Base-by-base conservation (phyloP, 352 stramenopile genomes). In the Phytopythium delawarense region DNA sequence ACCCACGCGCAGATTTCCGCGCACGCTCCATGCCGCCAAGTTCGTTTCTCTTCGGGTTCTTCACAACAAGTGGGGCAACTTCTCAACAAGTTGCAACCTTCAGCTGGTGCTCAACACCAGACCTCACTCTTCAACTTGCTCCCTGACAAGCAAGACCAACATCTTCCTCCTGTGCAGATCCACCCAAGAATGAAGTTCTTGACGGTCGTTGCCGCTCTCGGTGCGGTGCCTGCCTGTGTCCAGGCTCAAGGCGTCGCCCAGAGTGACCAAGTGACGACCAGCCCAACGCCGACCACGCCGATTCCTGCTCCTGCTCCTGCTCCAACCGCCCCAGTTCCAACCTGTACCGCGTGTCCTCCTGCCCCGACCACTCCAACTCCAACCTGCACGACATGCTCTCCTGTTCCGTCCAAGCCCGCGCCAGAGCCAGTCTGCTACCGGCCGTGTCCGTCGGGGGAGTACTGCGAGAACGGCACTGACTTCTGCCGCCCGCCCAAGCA, bases 181-280 rank as follows among this genome's bases (percentile, higher is more conserved):
- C 21, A 30, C 2, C 2, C 46, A n/a, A 53, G 23, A 34, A 78
- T 78, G 71, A 73, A 75, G 67, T 62, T 71, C 61, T 73, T 63
- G 6, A 57, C 59, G 15, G 39, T 69, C 21, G 23, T 73, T 59
- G 53, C 61, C 18, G 59, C 62, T 39, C 30, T 67, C 20, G 51
- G 61, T 45, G 62, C 51, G 42, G 59, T 59, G 42, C 48, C 61
- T 16, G 64, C 53, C 30, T 56, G 64, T 39, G 23, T 6, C 57
- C 56, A 1, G n/a, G 25, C 46, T 32, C 46, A 34, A 34, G 25
- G 46, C 4, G 53, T 60, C 42, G 59, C 63, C 34, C 45, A 70
- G 35, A 18, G 23, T 21, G 40, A 59, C 28, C 49, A 66, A 21
- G 52, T 60, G 13, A n/a, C 20, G 1, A 7, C 21, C 6, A n/a